Base-by-base conservation (phyloP, 75 land plant genomes). In the Sequoiadendron giganteum region DNA sequence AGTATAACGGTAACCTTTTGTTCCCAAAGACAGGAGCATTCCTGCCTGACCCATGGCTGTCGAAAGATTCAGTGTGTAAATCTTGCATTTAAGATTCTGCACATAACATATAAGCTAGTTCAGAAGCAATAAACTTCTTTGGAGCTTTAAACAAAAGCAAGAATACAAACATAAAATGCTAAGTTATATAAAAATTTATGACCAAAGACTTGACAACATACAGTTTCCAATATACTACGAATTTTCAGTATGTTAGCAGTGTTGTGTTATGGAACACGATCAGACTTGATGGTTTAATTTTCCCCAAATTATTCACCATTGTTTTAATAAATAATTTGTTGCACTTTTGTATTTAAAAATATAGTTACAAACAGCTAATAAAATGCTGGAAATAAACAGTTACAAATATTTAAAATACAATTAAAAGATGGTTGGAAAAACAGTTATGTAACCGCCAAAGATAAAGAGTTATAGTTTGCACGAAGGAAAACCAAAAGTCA, bases 1-100 rank as follows among this genome's bases (percentile, higher is more conserved):
- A 43, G 94, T 75, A 83, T 92, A 95, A 89, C 99, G 98, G 80
- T 43, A 92, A 39, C 99, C 99, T 90, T 95, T 96, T 10, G 94
- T 90, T 75, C 98, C 99, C 58, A 93, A 83, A 36, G 97, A 88
- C 5, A 98, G 87, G 56, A 98, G 94, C 99, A 96, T 96, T 73
- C 94, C 98, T 87, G 99, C 99, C 90, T 98, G 99, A 47, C 99
- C 99, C 87, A 90, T 93, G 48, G 99, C 99, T 91, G 85, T 92
- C 47, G 97, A 96, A 88, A 91, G 89, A 82, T 98, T 98, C 70
- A 98, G 89, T 1, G 99, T 98, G 79, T 94, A 95, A 36, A 96
- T 96, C 84, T 92, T 90, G 75, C 97, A 88, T 86, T 94, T 93
- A 84, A 93, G 90, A 52, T 89, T 91, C 95, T 96, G 88, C 75